Base-by-base conservation (phyloP, 2,329 filamentous ascomycete genomes). In the Biscogniauxia sp. region DNA sequence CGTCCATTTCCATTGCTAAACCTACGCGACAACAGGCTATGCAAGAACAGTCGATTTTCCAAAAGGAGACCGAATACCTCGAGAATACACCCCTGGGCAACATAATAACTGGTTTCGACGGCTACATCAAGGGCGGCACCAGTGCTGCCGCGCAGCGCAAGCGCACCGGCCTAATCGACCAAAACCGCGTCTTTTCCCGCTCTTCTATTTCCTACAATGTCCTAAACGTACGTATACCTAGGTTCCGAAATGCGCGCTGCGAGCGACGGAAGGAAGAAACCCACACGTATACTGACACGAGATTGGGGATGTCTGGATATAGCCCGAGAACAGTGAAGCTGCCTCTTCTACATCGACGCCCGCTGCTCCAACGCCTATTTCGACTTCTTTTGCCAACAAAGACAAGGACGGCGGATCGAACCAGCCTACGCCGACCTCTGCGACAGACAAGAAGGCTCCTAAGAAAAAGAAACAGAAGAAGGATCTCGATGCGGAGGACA, bases 41-140 rank as follows among this genome's bases (percentile, higher is more conserved):
- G 68, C 76, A 88, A 61, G 95, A 99, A 79, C 91, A 96, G 55
- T 84, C 85, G 66, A 98, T 99, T 69, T 88, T 85, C 73, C 87
- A 89, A 65, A 89, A 92, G 71, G 95, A 99, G 76, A 87, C 88
- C 60, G 84, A 88, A 19, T 99, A 99, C 75, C 87, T 99, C 56
- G 94, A 98, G 75, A 92, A 92, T 70, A 96, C 93, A 4, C 89
- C 88, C 15, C 87, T 83, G 69, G 95, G 95, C 52, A 99, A 99
- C 79, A 98, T 99, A 73, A 94, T 99, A 74, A 93, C 91, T 54
- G 95, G 95, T 20, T 99, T 99, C 76, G 95, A 99, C 76, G 96
- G 93, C 74, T 99, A 98, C 79, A 96, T 97, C 81, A 99, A 99
- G 77, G 93, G 92, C 58, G 84, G 84, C 19, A 84, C 85, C 8